Evolutionary conservation across 805 yeast genomes (phyloP).

Genomic region (Blastobotrys mokoenaii): DNA sequence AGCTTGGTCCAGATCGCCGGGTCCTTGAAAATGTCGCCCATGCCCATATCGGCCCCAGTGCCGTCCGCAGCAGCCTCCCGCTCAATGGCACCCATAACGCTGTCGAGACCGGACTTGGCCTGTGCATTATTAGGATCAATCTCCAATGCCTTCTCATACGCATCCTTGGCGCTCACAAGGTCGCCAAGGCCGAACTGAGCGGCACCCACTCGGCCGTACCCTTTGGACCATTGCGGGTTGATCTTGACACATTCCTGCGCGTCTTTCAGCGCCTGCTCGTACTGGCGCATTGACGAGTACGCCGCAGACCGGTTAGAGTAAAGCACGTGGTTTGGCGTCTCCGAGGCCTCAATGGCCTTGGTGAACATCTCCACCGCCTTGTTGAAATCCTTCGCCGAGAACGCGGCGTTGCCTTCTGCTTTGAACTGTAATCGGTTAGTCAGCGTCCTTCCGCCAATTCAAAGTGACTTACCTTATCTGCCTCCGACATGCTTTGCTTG

Average conservation of each 20-base stretch:
- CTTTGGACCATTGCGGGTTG: slow-evolving; percentile 90
- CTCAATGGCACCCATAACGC: slow-evolving; percentile 55
- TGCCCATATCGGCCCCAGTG: slow-evolving; percentile 58
- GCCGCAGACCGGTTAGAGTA: slow-evolving; percentile 92
- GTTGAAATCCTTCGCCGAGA: slow-evolving; percentile 74
- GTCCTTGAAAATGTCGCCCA: slow-evolving; percentile 70
- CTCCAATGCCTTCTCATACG: slow-evolving; percentile 72
- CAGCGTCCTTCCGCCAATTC: neutral
- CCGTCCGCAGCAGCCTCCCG: slow-evolving; percentile 38
- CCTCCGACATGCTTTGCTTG: slow-evolving; percentile 3
- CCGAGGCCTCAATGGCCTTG: slow-evolving; percentile 78
- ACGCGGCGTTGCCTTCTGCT: slow-evolving; percentile 89
- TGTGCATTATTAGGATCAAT: slow-evolving; percentile 74
- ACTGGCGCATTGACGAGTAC: slow-evolving; percentile 71
- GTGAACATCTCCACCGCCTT: slow-evolving; percentile 76
- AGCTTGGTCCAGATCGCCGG: slow-evolving; percentile 71
- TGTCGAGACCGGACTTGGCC: slow-evolving; percentile 74
- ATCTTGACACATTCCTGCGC: slow-evolving; percentile 77
- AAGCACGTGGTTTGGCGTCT: slow-evolving; percentile 81
- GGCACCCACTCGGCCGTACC: slow-evolving; percentile 87
- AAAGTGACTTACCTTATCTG: neutral
- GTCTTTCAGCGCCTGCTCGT: slow-evolving; percentile 66
- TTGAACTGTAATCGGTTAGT: slow-evolving; percentile 36
- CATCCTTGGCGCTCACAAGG: slow-evolving; percentile 60
- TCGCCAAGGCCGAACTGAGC: slow-evolving; percentile 85